These are phyloP conservation scores for Mycena chlorophos DNA, from an alignment of 768 basidiomycete genomes.

Conservation along the genomic window DNA sequence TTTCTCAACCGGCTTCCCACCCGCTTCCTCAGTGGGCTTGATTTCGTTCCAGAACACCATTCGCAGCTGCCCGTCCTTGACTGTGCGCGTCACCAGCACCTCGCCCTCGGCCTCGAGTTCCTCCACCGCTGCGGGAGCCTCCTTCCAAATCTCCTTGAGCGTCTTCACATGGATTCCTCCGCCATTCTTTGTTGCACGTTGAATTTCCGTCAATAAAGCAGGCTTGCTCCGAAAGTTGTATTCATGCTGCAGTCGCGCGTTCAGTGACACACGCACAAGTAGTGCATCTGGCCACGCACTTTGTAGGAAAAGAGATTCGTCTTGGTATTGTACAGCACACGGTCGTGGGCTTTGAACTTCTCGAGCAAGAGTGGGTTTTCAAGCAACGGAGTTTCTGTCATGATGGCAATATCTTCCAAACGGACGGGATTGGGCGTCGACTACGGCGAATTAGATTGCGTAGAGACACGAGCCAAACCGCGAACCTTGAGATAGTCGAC, in stretches of 20 bases:
- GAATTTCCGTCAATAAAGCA: slow-evolving; percentile 81
- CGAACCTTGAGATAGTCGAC: slow-evolving; percentile 77
- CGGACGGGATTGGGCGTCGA: slow-evolving; percentile 79
- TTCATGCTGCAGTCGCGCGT: slow-evolving; percentile 59
- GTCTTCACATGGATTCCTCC: slow-evolving; percentile 82
- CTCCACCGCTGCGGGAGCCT: slow-evolving; percentile 79
- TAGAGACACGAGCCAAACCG: slow-evolving; percentile 9
- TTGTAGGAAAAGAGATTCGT: slow-evolving; percentile 87
- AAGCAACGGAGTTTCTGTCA: slow-evolving; percentile 75
- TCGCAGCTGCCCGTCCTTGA: slow-evolving; percentile 78
- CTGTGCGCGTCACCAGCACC: slow-evolving; percentile 82
- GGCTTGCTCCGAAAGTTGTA: slow-evolving; percentile 84
- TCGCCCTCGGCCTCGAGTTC: slow-evolving; percentile 89
- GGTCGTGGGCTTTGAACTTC: slow-evolving; percentile 80
- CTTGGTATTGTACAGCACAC: slow-evolving; percentile 76
- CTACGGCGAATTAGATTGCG: slow-evolving; percentile 32
- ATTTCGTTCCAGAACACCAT: slow-evolving; percentile 93
- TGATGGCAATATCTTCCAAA: slow-evolving; percentile 82
- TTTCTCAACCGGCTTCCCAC: slow-evolving; percentile 75
- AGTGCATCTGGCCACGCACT: slow-evolving; percentile 44
- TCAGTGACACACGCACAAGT: neutral
- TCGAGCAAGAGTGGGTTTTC: slow-evolving; percentile 70
- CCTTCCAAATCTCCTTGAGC: slow-evolving; percentile 90
- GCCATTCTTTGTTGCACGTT: slow-evolving; percentile 79
- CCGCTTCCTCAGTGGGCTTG: slow-evolving; percentile 70